Base-by-base conservation (phyloP, 164 flowering plant species). In the Nelumbo lutea region DNA sequence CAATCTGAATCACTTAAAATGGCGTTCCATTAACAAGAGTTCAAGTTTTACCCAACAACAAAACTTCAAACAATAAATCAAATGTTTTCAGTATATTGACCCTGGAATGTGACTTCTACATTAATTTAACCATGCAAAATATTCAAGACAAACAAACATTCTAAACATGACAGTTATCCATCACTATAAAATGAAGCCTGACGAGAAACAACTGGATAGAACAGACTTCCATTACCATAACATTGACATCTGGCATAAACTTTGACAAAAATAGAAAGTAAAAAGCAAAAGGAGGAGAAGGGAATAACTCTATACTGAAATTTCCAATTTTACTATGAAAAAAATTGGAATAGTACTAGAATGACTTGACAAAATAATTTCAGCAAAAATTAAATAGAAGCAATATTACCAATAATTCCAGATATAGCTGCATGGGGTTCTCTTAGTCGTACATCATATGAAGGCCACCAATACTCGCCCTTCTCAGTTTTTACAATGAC, bases 341-440 rank as follows among this genome's bases (percentile, higher is more conserved):
- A 58, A 58, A 13, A 70, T 59, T 6, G 64, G 40, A 11, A 3
- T 41, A 41, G 42, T 9, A 60, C 4, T 60, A 2, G 11, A 10
- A 60, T 60, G 14, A n/a, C 9, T 41, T 11, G 42, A 46, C 62
- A 60, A 53, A 38, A 57, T n/a, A 43, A 4, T 51, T 39, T 15
- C 27, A 27, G 42, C 39, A 38, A 59, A 9, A 10, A 58, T 1
- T 8, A 47, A 59, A 41, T 3, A 52, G 51, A 7, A 52, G 64
- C 9, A 63, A 73, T 15, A 14, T 78, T 82, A 93, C 98, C 97
- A 73, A 91, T 74, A 69, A 90, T 80, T 79, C 90, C 91, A 63
- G 97, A 93, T 62, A 91, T 65, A 50, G 96, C 76, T 40, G 90
- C 82, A 81, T 83, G 90, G 65, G 98, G 91, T 74, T 93, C 96